Conservation (phyloP, 176 grass and related monocot genomes). For the Sorghum bicolor region Sorghum_bicolor_NCBIv3 NC_012870.2:22219001-22219500, state of each 20-base stretch:
- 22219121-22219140: neutral
- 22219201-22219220: conserved; percentile 23
- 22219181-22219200: neutral
- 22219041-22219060: neutral
- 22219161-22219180: neutral
- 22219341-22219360: conserved; percentile 65
- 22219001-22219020: neutral
- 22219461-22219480: conserved; percentile 10
- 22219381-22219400: conserved; percentile 85
- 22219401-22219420: conserved; percentile 42
- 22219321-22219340: conserved; percentile 74
- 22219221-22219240: neutral
- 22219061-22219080: conserved; percentile 6
- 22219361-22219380: conserved; percentile 78
- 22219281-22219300: conserved; percentile 87
- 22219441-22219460: conserved; percentile 30
- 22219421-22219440: conserved; percentile 35
- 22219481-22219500: conserved; percentile 25
- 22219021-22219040: neutral
- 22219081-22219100: neutral
- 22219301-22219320: conserved; percentile 75
- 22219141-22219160: conserved; percentile 2
- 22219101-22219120: neutral
- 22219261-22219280: conserved; percentile 69
- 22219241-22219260: conserved; percentile 31